Base-by-base conservation (phyloP, 768 basidiomycete species). In the Amanita brunnescens region DNA sequence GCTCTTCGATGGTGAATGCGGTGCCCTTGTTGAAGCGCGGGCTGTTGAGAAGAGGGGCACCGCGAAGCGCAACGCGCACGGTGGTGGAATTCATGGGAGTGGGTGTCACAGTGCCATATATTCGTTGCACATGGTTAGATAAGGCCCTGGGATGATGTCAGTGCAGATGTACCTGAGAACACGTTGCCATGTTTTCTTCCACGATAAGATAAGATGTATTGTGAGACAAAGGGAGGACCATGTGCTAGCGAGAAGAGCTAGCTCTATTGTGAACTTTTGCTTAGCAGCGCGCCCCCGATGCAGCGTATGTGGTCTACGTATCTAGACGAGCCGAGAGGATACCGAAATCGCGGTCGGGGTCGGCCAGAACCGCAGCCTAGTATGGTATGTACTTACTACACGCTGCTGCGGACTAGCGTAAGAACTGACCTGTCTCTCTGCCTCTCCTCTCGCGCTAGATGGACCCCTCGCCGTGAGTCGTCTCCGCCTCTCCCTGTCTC, bases 11-110 rank as follows among this genome's bases (percentile, higher is more conserved):
- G 0, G 82, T 79, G 67, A 92, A 93, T 1, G 77, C 87, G 6
- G 83, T 88, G 13, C 91, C 91, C 66, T 88, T 88, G 73, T 87
- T 87, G 65, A 78, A 84, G 10, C 79, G 74, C 0, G 88, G 83
- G 40, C 71, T 77, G 16, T 74, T 76, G 47, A 92, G 75, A 21
- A 92, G 61, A 2, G 71, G 70, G 3, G 80, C 73, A 7, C 87
- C 87, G 29, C 76, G 76, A 13, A 88, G 67, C 18, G 81, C 75
- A 40, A 87, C 67, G 30, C 66, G 71, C 3, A 23, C n/a, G n/a
- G n/a, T n/a, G n/a, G n/a, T n/a, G n/a, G n/a, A n/a, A n/a, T n/a
- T n/a, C n/a, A n/a, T n/a, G n/a, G n/a, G n/a, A n/a, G n/a, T n/a
- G n/a, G n/a, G n/a, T n/a, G n/a, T n/a, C n/a, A n/a, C n/a, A n/a